phyloP scores from a whole-genome alignment of 2,329 filamentous ascomycete species.

The Aspergillus candidus region DNA sequence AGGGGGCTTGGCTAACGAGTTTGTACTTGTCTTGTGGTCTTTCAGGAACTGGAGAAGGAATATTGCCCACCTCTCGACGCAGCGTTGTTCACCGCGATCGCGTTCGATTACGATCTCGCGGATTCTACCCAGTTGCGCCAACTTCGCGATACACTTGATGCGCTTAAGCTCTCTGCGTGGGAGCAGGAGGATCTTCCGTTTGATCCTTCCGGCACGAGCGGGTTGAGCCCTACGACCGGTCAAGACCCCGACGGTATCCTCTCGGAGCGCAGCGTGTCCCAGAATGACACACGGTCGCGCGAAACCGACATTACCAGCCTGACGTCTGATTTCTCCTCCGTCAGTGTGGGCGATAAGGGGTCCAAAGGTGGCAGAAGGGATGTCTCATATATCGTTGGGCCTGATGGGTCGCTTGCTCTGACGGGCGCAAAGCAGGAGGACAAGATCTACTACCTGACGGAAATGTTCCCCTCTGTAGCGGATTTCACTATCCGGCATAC shows the following conservation, averaged over 20 bases:
- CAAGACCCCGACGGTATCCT: constrained; percentile 17
- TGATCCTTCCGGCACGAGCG: constrained; percentile 67
- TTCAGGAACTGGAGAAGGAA: constrained; percentile 52
- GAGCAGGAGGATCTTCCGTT: constrained; percentile 63
- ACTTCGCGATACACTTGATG: constrained; percentile 57
- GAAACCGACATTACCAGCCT: constrained; percentile 48
- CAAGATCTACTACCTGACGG: constrained; percentile 58
- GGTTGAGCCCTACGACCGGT: constrained; percentile 25
- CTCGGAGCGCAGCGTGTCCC: constrained; percentile 25
- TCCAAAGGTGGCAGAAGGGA: constrained; percentile 10
- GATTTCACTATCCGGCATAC: constrained; percentile 60
- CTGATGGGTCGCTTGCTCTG: constrained; percentile 24
- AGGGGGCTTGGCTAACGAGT: too few species aligned
- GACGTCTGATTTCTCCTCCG: constrained; percentile 41
- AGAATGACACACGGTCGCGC: constrained; percentile 34
- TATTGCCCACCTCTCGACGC: constrained; percentile 73
- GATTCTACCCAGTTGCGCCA: constrained; percentile 47
- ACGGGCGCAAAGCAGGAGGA: constrained; percentile 42
- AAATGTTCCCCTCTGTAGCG: constrained; percentile 67
- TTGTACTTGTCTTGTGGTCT: not conserved
- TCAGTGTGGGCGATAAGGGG: constrained; percentile 23
- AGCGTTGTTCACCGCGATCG: constrained; percentile 68
- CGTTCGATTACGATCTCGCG: constrained; percentile 64
- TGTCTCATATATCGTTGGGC: constrained; percentile 20
- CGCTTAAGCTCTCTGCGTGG: constrained; percentile 63